phyloP scores from a whole-genome alignment of 176 grass and related monocot genomes.

The Dactylis glomerata region DNA sequence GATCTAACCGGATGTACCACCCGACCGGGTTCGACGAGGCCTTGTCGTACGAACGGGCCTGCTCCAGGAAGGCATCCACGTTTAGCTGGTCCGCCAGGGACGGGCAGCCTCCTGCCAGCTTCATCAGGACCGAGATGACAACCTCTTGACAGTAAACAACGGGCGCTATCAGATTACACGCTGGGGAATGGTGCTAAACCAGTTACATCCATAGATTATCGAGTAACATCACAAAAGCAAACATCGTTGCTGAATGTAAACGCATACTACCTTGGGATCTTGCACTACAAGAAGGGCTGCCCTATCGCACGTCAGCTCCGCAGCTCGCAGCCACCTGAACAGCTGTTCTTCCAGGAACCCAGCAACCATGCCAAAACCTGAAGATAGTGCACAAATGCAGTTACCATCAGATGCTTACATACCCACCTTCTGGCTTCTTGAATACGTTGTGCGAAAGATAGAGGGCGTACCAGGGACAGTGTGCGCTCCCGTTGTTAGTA shows the following conservation, averaged over 20 bases:
- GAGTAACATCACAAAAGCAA: neutral
- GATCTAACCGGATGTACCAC: slow-evolving; percentile 79
- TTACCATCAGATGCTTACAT: neutral
- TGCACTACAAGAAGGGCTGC: slow-evolving; percentile 91
- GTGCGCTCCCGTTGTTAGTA: slow-evolving; percentile 79
- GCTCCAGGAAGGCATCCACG: slow-evolving; percentile 93
- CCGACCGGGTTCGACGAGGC: slow-evolving; percentile 73
- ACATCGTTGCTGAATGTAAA: neutral
- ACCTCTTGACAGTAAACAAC: slow-evolving; percentile 70
- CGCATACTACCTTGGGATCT: slow-evolving; percentile 67
- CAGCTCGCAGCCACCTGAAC: slow-evolving; percentile 84
- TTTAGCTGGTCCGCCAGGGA: slow-evolving; percentile 83
- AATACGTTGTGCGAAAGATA: neutral
- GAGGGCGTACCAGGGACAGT: slow-evolving; percentile 64
- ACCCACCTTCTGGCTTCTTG: slow-evolving; percentile 30
- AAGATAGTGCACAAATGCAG: neutral
- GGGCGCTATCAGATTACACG: neutral
- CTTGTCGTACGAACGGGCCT: slow-evolving; percentile 93
- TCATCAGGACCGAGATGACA: slow-evolving; percentile 97
- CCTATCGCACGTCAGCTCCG: slow-evolving; percentile 88
- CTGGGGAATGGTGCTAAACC: neutral
- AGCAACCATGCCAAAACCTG: slow-evolving; percentile 82
- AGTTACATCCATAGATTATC: neutral
- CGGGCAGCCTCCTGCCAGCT: slow-evolving; percentile 83
- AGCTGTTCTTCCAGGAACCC: slow-evolving; percentile 84